Evolutionary conservation across 139 green algal genomes (phyloP), one percentile per base, ranked within the genome.

Genomic region (Tetraselmis striata): DNA sequence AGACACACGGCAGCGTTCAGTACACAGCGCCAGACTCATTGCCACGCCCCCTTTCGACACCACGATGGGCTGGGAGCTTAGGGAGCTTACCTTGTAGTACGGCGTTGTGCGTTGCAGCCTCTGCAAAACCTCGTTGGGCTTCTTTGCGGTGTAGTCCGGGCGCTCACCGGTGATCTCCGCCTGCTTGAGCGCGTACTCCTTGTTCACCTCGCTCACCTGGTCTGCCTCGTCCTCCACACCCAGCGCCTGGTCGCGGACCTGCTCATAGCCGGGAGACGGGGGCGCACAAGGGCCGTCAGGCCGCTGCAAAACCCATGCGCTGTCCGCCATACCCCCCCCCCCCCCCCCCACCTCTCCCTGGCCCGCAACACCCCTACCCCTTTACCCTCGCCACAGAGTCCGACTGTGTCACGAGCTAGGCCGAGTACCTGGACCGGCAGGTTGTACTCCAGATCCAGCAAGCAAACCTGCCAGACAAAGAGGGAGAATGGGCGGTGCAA

Each of bases 391-490:
- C n/a, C n/a, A n/a, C n/a, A n/a, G n/a, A n/a, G n/a, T n/a, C n/a
- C n/a, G n/a, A n/a, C n/a, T n/a, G n/a, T n/a, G n/a, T n/a, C n/a
- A n/a, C n/a, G n/a, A n/a, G n/a, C n/a, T n/a, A n/a, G n/a, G n/a
- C n/a, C n/a, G n/a, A n/a, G n/a, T n/a, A n/a, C 96, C 88, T 98
- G 92, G 30, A 98, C 95, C 0, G 96, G 96, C 79, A 99, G 84
- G 81, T 92, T 93, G 83, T 98, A 98, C 32, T 98, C 94, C 85
- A 99, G 87, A 78, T 99, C 97, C 78, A 99, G 86, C 77, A 99
- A 85, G 90, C 96, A 99, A 1, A 98, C 94, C 93, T 97, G 90
- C 11, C 59, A 30, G 23, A 59, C 18, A 67, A 31, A 18, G 32
- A 28, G 77, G 5, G 80, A 77, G 79, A 22, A 45, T 25, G 31